Evolutionary conservation across 805 yeast species (phyloP), one percentile per base, ranked within the genome.

Genomic region (Yarrowia sp.): DNA sequence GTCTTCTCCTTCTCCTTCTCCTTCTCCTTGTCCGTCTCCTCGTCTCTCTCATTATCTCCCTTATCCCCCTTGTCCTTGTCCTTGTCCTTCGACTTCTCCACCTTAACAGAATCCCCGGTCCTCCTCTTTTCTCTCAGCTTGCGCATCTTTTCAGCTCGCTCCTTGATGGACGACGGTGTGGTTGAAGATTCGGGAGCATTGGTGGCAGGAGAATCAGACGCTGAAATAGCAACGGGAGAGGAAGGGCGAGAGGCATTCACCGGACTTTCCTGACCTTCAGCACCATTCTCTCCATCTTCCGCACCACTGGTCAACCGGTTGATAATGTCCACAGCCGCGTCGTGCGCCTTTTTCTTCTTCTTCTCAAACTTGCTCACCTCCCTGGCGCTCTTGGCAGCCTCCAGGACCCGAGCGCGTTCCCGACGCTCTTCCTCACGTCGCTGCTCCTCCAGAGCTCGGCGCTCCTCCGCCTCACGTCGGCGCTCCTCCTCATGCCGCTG

Each of bases 81-180:
- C 30, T 24, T 24, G 30, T 24, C 30, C 30, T 24, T 24, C 3
- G 6, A 4, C 30, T 24, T 24, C 70, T 66, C 64, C 36, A 66
- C 44, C 24, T 49, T 49, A 24, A 47, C 63, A 14, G 44, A 49
- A 39, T 70, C 63, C 17, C 33, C 55, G 24, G 53, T 66, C 52
- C 68, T 68, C 33, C 19, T 40, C n/a, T 20, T 44, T 2, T 46
- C 39, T 2, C 46, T 43, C 24, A 36, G 20, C 19, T n/a, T 38
- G 4, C 47, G 63, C 42, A 50, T 50, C 30, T 36, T 34, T 20
- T 50, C 56, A 0, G 56, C 56, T 12, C 56, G 36, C 30, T 50
- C 56, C 19, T 36, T 34, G 17, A 47, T 33, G 2, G 53, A 15
- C 20, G 38, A 33, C 6, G 17, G 9, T 3, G 47, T 9, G 1